Percentiles rank a stretch among this genome's conserved stretches.
phyloP scores from a whole-genome alignment of 2,329 filamentous ascomycete species.

The Simplicillium sp. region DNA sequence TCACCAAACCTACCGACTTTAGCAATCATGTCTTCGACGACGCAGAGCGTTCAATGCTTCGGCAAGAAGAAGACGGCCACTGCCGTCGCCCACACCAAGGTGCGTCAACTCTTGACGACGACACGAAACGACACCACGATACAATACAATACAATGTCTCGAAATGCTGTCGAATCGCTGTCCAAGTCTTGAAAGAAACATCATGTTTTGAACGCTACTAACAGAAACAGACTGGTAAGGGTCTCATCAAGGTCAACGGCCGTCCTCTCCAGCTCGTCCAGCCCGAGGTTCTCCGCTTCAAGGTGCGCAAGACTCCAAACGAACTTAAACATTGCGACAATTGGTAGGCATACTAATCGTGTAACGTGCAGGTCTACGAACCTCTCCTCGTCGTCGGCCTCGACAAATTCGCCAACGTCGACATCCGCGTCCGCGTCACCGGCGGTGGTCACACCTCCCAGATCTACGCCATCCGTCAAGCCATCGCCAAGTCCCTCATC shows the following conservation, averaged over 20 bases:
- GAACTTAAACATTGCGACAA: slow-evolving; percentile 4
- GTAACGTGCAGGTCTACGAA: slow-evolving; percentile 78
- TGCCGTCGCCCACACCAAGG: slow-evolving; percentile 88
- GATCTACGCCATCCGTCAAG: slow-evolving; percentile 97
- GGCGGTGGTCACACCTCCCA: slow-evolving; percentile 98
- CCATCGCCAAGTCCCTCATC: slow-evolving; percentile 72
- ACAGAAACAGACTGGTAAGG: slow-evolving; percentile 34
- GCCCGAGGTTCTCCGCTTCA: slow-evolving; percentile 96
- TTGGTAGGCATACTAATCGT: slow-evolving; percentile 5
- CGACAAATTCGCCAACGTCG: slow-evolving; percentile 94
- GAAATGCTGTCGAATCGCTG: slow-evolving; percentile 1
- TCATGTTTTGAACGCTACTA: not conserved
- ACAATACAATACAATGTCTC: too few species aligned
- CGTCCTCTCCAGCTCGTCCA: slow-evolving; percentile 88
- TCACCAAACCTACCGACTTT: slow-evolving; percentile 13
- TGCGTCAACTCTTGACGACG: slow-evolving; percentile 30
- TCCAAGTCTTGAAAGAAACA: too few species aligned
- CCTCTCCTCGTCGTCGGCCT: slow-evolving; percentile 92
- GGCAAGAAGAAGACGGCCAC: slow-evolving; percentile 95
- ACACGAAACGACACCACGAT: too few species aligned
- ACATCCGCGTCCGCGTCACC: slow-evolving; percentile 92
- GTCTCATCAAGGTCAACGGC: slow-evolving; percentile 98
- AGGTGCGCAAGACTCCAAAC: slow-evolving; percentile 43
- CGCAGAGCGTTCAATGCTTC: slow-evolving; percentile 92
- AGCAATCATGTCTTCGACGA: slow-evolving; percentile 64